Evolutionary conservation across 495 filamentous ascomycete species (phyloP), one percentile per base, ranked within the genome.

Genomic region (Daldinia loculata): DNA sequence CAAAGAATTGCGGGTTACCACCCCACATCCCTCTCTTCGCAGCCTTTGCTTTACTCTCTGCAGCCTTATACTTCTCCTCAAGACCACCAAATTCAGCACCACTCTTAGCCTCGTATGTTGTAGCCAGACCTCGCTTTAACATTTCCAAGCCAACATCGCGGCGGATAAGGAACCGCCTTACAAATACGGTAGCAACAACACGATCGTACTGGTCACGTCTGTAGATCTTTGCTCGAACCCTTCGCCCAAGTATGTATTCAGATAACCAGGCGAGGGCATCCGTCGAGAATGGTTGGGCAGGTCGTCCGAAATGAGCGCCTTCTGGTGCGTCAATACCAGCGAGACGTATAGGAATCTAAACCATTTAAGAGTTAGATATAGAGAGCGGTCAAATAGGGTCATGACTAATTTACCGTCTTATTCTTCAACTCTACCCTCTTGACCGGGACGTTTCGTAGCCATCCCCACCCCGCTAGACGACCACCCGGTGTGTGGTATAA

Each of bases 241-340:
- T 89, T n/a, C 86, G 86, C 38, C 88, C 82, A 14, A 88, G 80
- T n/a, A 98, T 84, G 75, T 93, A 94, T 12, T 78, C 79, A 15
- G 86, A 87, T 38, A 99, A 85, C 89, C 91, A 98, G 29, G 83
- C 76, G 27, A 94, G 82, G 19, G 96, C 93, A 74, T 98, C 94
- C 22, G 86, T 84, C 3, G 92, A 86, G 75, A 86, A 91, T 3
- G 95, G 95, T 77, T 99, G 95, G 29, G 90, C 92, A 1, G 93
- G 90, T 19, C 88, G 87, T 34, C 95, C 95, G 77, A 97, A 99
- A 78, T 99, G 96, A 3, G 93, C 91, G 41, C 91, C 80, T 80
- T 99, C 95, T 1, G 95, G 95, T 17, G 95, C 96, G 76, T 99
- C 95, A 51, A 98, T 78, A 38, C 95, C 95, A 7, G 95, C 96